Evolutionary conservation across 495 filamentous ascomycete genomes (phyloP).

Genomic region (Saxophila tyrrhenica): DNA sequence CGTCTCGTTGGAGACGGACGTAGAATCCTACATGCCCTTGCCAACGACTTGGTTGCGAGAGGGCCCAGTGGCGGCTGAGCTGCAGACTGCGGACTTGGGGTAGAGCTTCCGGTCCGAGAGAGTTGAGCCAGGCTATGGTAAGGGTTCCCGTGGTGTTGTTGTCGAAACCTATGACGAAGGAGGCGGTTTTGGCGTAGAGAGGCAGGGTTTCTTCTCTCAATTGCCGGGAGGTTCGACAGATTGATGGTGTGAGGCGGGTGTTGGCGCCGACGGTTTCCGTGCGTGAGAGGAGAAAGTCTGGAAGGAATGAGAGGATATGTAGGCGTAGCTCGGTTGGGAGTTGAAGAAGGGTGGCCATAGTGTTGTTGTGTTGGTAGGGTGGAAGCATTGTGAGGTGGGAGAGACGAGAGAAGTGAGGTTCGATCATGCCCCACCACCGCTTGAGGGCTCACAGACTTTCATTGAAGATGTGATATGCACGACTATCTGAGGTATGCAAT

Average conservation of each 20-base stretch:
- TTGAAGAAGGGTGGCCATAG: slow-evolving; percentile 4
- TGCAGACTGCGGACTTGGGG: slow-evolving; percentile 8
- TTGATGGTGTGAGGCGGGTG: slow-evolving; percentile 1
- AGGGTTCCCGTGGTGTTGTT: background rate
- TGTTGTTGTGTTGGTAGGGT: too few relatives aligned
- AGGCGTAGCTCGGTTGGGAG: slow-evolving; percentile 11
- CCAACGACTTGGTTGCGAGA: slow-evolving; percentile 3
- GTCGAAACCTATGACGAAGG: slow-evolving; percentile 10
- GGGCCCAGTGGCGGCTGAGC: slow-evolving; percentile 13
- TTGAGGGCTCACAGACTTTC: too few relatives aligned
- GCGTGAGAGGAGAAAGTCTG: background rate
- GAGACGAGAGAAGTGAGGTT: too few relatives aligned
- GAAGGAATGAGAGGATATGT: slow-evolving; percentile 6
- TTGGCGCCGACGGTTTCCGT: slow-evolving; percentile 2
- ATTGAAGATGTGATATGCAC: too few relatives aligned
- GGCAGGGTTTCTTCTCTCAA: slow-evolving; percentile 7
- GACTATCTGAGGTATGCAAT: too few relatives aligned
- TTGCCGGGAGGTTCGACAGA: slow-evolving; percentile 1
- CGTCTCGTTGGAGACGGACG: background rate
- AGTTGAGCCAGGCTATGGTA: background rate
- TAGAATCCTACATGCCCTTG: slow-evolving; percentile 19
- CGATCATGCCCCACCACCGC: too few relatives aligned
- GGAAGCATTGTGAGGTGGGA: too few relatives aligned
- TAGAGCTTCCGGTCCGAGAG: background rate
- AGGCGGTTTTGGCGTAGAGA: slow-evolving; percentile 6